These are phyloP conservation scores for Herpetospermum pedunculosum DNA, from an alignment of 306 rosid species.

Conservation along the genomic window DNA sequence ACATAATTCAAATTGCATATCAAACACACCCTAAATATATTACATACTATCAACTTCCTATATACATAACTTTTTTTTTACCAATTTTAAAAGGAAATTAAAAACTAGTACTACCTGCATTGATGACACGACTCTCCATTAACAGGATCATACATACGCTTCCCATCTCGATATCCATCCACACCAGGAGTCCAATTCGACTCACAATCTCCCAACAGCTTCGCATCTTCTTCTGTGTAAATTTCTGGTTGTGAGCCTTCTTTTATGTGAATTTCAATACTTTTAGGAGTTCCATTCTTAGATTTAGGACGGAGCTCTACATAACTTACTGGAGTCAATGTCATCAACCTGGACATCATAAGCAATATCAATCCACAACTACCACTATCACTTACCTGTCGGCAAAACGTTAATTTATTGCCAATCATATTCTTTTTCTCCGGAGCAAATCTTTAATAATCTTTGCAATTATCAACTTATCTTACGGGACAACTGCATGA, in stretches of 20 bases:
- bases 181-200: conserved; percentile 45
- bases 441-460: not conserved
- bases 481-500: no score
- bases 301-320: conserved; percentile 2
- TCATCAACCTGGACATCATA: conserved; percentile 43
- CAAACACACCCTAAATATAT: no score
- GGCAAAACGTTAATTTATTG: not conserved
- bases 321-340: conserved; percentile 38
- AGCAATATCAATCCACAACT: conserved; percentile 7
- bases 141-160: conserved; percentile 43
- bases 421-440: not conserved
- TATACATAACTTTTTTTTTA: no score
- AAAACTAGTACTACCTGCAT: conserved; percentile 38
- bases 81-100: not conserved
- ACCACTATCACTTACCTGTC: not conserved
- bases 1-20: no score
- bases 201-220: conserved; percentile 53
- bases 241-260: conserved; percentile 58
- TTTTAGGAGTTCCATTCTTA: conserved; percentile 6
- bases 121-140: conserved; percentile 74
- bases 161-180: conserved; percentile 56
- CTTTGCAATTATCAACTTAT: no score
- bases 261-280: conserved; percentile 25
- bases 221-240: conserved; percentile 57
- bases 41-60: no score